A percentile compares a stretch with the other conserved stretches of the same genome.
Conservation (phyloP, 2,329 filamentous ascomycete genomes). For the Akanthomyces uredinophilus region DNA sequence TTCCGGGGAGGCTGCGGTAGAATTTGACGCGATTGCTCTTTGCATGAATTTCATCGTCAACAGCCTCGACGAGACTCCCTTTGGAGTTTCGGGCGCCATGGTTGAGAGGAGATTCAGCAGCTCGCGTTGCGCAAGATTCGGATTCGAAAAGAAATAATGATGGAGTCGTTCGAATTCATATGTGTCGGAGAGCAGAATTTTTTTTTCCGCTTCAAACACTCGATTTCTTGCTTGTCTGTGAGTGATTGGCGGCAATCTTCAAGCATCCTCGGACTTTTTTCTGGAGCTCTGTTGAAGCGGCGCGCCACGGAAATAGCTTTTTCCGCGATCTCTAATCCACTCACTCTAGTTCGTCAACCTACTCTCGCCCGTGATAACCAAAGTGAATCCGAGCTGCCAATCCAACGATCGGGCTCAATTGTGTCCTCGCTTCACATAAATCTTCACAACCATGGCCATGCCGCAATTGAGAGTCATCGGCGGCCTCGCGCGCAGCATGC, state of each 20-base stretch:
- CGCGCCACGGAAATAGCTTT: constrained; percentile 13
- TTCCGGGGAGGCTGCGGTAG: constrained; percentile 39
- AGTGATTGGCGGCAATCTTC: background rate
- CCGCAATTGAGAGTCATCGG: constrained; percentile 43
- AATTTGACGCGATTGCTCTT: constrained; percentile 63
- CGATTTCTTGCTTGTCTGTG: background rate
- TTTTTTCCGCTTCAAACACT: background rate
- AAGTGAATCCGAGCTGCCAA: constrained; percentile 1
- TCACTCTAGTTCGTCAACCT: constrained; percentile 15
- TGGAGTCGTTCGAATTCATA: too few species aligned
- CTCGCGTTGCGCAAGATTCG: background rate
- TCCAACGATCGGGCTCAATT: constrained; percentile 3
- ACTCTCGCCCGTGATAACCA: background rate
- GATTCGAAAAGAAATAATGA: background rate
- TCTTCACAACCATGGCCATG: constrained; percentile 34
- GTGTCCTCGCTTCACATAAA: background rate
- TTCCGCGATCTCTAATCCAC: constrained; percentile 17
- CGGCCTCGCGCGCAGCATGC: constrained; percentile 39
- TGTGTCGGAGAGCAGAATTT: background rate
- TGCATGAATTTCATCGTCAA: constrained; percentile 99
- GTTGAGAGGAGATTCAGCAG: constrained; percentile 3
- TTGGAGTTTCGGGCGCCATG: constrained; percentile 50
- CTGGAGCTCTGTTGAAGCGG: background rate
- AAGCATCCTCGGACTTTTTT: constrained; percentile 13
- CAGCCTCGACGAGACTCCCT: constrained; percentile 78